Percentiles rank a stretch among this genome's conserved stretches.
Evolutionary conservation across 2,329 filamentous ascomycete genomes (phyloP).

Genomic region (Colletotrichum cereale): DNA sequence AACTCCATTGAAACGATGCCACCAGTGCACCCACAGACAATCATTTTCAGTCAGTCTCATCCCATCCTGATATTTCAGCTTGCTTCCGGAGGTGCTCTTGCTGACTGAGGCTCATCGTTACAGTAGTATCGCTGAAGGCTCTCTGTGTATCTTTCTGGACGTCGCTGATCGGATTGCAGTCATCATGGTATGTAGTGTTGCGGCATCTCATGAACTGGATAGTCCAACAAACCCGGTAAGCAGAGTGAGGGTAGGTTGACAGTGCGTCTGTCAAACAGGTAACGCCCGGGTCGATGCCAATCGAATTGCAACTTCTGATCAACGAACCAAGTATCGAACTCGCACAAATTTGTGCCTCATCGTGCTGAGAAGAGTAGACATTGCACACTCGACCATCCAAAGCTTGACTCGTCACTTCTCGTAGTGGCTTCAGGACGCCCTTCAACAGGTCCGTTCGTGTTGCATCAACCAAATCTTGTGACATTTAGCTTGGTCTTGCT

Average conservation of each 20-base stretch:
- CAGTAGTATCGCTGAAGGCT: background rate
- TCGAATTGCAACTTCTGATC: background rate
- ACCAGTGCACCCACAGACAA: background rate
- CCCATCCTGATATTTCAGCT: background rate
- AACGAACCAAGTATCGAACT: background rate
- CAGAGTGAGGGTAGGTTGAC: background rate
- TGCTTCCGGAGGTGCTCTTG: background rate
- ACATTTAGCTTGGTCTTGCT: background rate
- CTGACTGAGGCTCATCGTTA: background rate
- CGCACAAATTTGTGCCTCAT: too few species aligned
- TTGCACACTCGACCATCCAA: accelerated
- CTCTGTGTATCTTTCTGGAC: background rate
- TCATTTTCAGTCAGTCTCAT: background rate
- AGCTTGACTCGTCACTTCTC: background rate
- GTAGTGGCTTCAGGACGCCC: background rate
- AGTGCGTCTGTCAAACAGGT: background rate
- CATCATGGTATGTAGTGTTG: background rate
- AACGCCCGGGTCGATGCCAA: background rate
- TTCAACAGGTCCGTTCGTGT: background rate
- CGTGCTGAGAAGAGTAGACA: accelerated
- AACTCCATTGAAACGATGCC: background rate
- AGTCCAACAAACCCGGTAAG: background rate
- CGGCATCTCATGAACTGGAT: accelerated
- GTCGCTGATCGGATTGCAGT: background rate
- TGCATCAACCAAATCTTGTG: background rate